Conservation (phyloP, 2,329 filamentous ascomycete genomes). For the Cytospora paraplurivora region DNA sequence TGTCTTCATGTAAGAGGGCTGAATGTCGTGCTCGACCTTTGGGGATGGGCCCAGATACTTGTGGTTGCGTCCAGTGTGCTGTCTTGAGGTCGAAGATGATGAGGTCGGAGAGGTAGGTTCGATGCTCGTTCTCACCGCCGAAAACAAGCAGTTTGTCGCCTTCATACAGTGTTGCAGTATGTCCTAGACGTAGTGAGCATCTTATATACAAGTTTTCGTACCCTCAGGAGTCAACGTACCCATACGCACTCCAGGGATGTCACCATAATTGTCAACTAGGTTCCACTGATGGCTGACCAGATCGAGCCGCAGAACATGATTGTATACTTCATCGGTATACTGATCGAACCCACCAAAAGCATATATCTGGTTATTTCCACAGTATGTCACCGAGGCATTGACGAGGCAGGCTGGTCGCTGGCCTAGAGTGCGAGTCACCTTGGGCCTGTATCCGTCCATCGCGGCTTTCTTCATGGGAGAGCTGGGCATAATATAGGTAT, state of each 20-base stretch:
- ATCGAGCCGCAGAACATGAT: conserved; percentile 90
- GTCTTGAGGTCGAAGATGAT: conserved; percentile 95
- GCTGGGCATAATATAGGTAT: conserved; percentile 90
- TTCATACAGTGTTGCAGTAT: conserved; percentile 92
- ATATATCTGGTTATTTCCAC: conserved; percentile 95
- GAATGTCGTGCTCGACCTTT: conserved; percentile 91
- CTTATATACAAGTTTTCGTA: not conserved
- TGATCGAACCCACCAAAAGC: conserved; percentile 98
- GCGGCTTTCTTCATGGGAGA: conserved; percentile 71
- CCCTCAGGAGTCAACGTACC: conserved; percentile 54
- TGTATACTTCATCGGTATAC: conserved; percentile 98
- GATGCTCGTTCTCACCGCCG: conserved; percentile 96
- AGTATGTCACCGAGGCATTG: conserved; percentile 98
- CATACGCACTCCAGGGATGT: conserved; percentile 97
- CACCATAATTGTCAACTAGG: conserved; percentile 96
- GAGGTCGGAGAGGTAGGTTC: conserved; percentile 91
- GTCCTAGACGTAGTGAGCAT: conserved; percentile 57
- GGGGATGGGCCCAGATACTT: conserved; percentile 80
- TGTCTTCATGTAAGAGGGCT: conserved; percentile 92
- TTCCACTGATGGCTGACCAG: conserved; percentile 89
- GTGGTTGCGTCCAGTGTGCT: conserved; percentile 92
- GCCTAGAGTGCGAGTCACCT: conserved; percentile 75
- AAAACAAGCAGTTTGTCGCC: conserved; percentile 96
- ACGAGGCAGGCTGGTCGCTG: conserved; percentile 91
- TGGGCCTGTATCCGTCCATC: conserved; percentile 78